Conservation (phyloP, 352 stramenopile genomes). For the Pythium scleroteichum region DNA sequence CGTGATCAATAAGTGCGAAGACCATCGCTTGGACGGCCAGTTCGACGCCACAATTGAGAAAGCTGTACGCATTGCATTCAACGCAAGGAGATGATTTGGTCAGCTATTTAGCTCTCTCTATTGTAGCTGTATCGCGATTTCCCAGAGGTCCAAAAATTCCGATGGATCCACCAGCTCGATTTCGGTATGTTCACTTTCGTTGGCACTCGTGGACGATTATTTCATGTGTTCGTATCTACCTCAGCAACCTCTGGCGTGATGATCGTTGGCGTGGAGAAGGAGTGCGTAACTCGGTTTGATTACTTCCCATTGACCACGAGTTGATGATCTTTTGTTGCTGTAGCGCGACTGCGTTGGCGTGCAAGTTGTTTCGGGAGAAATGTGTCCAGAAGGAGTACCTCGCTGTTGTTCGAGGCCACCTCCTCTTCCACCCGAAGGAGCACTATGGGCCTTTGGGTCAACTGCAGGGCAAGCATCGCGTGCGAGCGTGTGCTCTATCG, state of each 20-base stretch:
- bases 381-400: constrained; percentile 86
- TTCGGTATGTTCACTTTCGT: constrained; percentile 60
- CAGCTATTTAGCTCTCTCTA: too few relatives aligned
- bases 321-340: constrained; percentile 2
- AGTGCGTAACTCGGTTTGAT: constrained; percentile 35
- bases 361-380: constrained; percentile 77
- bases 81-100: too few relatives aligned
- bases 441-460: constrained; percentile 15
- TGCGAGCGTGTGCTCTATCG: constrained; percentile 58
- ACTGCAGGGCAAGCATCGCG: background rate
- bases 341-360: constrained; percentile 67
- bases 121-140: constrained; percentile 66
- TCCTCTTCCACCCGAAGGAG: constrained; percentile 58
- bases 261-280: constrained; percentile 69
- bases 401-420: constrained; percentile 70
- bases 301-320: too few relatives aligned
- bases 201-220: too few relatives aligned
- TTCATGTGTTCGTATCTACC: background rate
- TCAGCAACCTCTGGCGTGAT: constrained; percentile 86
- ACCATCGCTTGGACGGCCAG: constrained; percentile 83
- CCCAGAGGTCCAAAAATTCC: constrained; percentile 77
- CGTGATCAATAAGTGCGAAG: constrained; percentile 79
- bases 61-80: constrained; percentile 37
- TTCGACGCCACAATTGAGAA: constrained; percentile 92
- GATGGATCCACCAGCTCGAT: constrained; percentile 90